Conservation (phyloP, 2,329 filamentous ascomycete genomes). For the Botrytis paeoniae region DNA sequence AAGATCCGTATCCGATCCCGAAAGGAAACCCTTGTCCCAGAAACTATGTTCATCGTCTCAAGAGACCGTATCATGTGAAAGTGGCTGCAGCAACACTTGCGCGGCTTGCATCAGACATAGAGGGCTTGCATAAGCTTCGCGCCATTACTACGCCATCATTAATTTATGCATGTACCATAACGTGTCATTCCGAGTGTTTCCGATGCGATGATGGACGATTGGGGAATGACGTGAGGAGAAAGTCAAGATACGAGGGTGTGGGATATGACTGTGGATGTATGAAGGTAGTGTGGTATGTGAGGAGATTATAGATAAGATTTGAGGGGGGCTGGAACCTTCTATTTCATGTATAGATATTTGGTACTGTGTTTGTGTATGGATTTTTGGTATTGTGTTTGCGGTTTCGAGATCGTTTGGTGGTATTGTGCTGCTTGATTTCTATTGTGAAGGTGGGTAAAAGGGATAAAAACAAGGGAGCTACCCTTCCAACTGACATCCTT, state of each 20-base stretch:
- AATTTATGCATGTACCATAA: background rate
- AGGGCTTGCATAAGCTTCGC: background rate
- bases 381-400: background rate
- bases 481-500: background rate
- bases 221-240: background rate
- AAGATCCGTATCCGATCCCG: background rate
- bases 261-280: background rate
- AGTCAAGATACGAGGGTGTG: background rate
- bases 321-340: background rate
- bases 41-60: background rate
- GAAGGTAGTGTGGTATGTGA: background rate
- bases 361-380: background rate
- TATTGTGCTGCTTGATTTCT: background rate
- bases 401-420: background rate
- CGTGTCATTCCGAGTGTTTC: conserved; percentile 1
- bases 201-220: background rate
- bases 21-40: background rate
- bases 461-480: background rate
- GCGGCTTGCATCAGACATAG: background rate
- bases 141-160: background rate
- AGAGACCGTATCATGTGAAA: background rate
- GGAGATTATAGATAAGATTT: background rate
- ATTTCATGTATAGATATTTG: background rate
- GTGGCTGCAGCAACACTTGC: background rate
- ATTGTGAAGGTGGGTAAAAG: background rate